Evolutionary conservation across 805 yeast species (phyloP).

Genomic region (Kodamaea lidongshanica): DNA sequence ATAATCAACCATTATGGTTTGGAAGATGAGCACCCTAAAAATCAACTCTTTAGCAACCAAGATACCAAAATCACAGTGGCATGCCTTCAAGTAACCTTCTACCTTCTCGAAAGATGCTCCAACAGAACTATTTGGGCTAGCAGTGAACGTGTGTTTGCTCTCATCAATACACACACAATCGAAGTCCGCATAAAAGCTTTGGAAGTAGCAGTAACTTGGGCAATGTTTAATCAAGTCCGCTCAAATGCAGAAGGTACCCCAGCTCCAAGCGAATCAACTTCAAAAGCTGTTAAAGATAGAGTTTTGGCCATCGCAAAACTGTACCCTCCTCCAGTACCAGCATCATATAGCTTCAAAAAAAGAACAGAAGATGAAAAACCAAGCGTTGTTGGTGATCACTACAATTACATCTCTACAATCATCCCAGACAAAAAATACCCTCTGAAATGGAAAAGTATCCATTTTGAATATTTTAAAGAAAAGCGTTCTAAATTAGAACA

Average conservation of each 20-base stretch:
- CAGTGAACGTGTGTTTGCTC: constrained; percentile 49
- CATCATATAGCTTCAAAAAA: constrained; percentile 17
- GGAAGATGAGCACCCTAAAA: constrained; percentile 39
- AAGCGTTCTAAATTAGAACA: constrained; percentile 3
- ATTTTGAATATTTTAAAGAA: constrained; percentile 44
- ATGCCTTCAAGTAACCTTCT: constrained; percentile 54
- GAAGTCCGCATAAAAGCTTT: constrained; percentile 55
- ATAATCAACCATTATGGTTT: constrained; percentile 50
- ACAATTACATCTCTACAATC: constrained; percentile 42
- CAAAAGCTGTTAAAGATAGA: constrained; percentile 37
- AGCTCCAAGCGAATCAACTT: too few species aligned
- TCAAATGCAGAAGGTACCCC: neutral
- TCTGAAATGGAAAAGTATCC: constrained; percentile 48
- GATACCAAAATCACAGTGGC: constrained; percentile 48
- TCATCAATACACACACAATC: constrained; percentile 56
- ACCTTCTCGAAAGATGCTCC: constrained; percentile 62
- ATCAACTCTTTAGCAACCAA: constrained; percentile 36
- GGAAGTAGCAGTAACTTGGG: constrained; percentile 45
- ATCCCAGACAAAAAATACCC: constrained; percentile 43
- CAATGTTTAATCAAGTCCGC: constrained; percentile 24
- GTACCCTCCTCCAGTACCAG: constrained; percentile 44
- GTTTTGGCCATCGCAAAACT: constrained; percentile 49
- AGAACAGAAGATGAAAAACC: constrained; percentile 14
- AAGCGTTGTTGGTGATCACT: constrained; percentile 32
- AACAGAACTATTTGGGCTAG: constrained; percentile 66